Conservation (phyloP, 2,329 filamentous ascomycete genomes). For the Aspergillus arachidicola region DNA sequence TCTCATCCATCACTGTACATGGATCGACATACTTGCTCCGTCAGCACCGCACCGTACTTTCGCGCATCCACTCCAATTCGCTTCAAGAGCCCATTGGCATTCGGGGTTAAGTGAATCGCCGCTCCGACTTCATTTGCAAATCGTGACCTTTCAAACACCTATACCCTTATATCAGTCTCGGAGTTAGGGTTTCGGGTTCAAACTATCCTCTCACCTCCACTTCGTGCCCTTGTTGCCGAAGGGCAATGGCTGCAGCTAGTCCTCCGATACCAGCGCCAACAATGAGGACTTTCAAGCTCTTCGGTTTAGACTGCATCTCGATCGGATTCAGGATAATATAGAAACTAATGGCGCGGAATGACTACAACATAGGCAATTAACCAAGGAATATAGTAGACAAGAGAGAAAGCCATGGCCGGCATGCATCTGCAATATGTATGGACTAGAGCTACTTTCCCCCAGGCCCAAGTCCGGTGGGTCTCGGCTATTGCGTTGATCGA, state of each 20-base stretch:
- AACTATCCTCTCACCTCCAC: slow-evolving; percentile 34
- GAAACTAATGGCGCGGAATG: slow-evolving; percentile 3
- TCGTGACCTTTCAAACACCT: slow-evolving; percentile 60
- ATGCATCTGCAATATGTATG: neutral
- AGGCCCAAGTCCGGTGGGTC: neutral
- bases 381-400: neutral
- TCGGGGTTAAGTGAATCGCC: slow-evolving; percentile 65
- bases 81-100: slow-evolving; percentile 60
- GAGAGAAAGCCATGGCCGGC: neutral
- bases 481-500: neutral
- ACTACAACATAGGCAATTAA: neutral
- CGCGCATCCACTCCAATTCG: slow-evolving; percentile 48
- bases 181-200: neutral
- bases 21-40: slow-evolving; percentile 25
- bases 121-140: slow-evolving; percentile 62
- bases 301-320: slow-evolving; percentile 8
- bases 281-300: slow-evolving; percentile 34
- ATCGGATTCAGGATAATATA: neutral
- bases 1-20: neutral
- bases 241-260: slow-evolving; percentile 45
- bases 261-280: slow-evolving; percentile 40
- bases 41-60: slow-evolving; percentile 43
- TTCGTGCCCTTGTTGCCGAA: slow-evolving; percentile 56
- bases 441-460: neutral
- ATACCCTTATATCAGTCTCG: neutral